Base-by-base conservation (phyloP, 805 yeast genomes). In the Yamadazyma akitaensis region DNA sequence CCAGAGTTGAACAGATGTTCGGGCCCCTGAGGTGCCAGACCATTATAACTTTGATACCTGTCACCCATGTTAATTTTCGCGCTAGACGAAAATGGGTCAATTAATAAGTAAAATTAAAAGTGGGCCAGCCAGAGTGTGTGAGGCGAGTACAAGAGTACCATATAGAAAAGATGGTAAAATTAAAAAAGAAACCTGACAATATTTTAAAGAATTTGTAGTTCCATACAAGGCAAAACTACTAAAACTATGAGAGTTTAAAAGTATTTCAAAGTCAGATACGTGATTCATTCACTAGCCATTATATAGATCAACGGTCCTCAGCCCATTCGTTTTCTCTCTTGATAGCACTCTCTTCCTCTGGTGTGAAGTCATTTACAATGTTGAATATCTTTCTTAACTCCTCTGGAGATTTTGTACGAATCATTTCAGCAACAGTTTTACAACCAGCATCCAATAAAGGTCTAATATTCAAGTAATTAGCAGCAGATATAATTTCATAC, bases 291-390 rank as follows among this genome's bases (percentile, higher is more conserved):
- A 28, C 32, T 28, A 28, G 32, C 32, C 10, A 28, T 28, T 28
- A 28, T 28, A 19, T n/a, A 25, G 13, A 11, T 32, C 44, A 52
- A 50, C 56, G 53, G 37, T 53, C 56, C 43, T 53, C 56, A 19
- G 95, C 95, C 95, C 95, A 87, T 65, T 87, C 95, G 59, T 87
- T 87, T 64, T 87, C 95, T 65, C 90, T 81, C 62, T 86, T 82
- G 47, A 87, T 86, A 11, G 92, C 92, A 43, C 89, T 90, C 68
- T 87, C 94, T 64, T 87, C 94, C 62, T 87, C 95, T 5, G 92
- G 89, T 25, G 87, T 82, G 65, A 87, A 87, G 60, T 87, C 95
- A 60, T 85, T 86, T 43, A 82, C 88, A 53, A 85, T 85, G 61
- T 85, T 85, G 68, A 85, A 85, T 2, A 88, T 82, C 63, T 84